Evolutionary conservation across 257 asterid genomes (phyloP).

Genomic region (Rehmannia glutinosa): DNA sequence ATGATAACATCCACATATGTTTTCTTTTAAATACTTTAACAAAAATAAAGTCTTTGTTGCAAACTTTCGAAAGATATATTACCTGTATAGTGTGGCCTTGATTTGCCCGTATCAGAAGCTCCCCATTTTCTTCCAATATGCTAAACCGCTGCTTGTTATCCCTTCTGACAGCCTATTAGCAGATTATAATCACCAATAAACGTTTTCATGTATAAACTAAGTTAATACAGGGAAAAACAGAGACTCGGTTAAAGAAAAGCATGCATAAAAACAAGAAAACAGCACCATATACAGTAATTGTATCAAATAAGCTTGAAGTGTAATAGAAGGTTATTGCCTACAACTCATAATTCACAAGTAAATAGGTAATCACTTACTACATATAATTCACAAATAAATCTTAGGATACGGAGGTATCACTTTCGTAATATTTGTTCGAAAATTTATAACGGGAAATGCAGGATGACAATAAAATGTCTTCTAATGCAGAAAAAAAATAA

Average conservation of each 20-base stretch:
- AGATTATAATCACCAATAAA: not conserved
- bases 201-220: not conserved
- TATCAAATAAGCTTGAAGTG: not conserved
- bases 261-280: too few species aligned
- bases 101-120: conserved; percentile 86
- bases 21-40: not conserved
- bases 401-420: not conserved
- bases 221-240: too few species aligned
- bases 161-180: conserved; percentile 62
- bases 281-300: not conserved
- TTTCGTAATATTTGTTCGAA: not conserved
- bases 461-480: not conserved
- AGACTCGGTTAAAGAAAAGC: not conserved
- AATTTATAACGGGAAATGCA: not conserved
- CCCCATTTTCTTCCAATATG: conserved; percentile 80
- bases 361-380: not conserved
- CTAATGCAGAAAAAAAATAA: not conserved
- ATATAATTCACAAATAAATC: not conserved
- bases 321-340: not conserved
- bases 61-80: conserved; percentile 14
- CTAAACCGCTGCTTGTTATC: conserved; percentile 90
- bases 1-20: not conserved
- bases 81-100: conserved; percentile 84
- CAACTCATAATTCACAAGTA: not conserved
- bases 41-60: not conserved